Percentiles rank a stretch among this genome's conserved stretches.
Evolutionary conservation across 306 rosid species (phyloP).

Genomic region (Quercus robur): DNA sequence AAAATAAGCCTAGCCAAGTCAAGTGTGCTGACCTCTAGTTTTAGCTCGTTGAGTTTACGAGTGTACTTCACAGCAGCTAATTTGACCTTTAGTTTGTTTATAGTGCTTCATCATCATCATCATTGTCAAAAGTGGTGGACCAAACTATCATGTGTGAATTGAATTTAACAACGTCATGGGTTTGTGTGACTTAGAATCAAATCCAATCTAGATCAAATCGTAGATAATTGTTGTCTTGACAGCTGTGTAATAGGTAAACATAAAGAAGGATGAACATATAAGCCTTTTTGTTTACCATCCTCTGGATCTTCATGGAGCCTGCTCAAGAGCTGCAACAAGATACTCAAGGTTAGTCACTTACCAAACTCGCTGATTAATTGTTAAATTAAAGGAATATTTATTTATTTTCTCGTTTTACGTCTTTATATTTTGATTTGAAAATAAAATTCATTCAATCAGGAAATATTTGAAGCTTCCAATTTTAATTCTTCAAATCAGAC

Average conservation of each 20-base stretch:
- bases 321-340: constrained; percentile 42
- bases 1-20: neutral
- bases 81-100: neutral
- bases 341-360: constrained; percentile 35
- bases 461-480: neutral
- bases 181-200: no score
- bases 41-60: neutral
- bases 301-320: constrained; percentile 32
- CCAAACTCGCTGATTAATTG: neutral
- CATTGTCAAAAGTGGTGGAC: neutral
- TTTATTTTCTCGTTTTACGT: neutral
- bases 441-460: neutral
- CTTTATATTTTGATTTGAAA: neutral
- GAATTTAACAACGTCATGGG: no score
- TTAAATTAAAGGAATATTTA: neutral
- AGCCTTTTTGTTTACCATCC: neutral
- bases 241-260: no score
- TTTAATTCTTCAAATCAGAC: neutral
- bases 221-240: no score
- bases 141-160: no score
- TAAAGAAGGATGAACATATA: neutral
- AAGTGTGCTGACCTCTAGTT: neutral
- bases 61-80: neutral
- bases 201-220: no score
- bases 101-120: neutral